Evolutionary conservation across 2,329 filamentous ascomycete species (phyloP), one percentile per base, ranked within the genome.

Genomic region (Clarireedia paspali): DNA sequence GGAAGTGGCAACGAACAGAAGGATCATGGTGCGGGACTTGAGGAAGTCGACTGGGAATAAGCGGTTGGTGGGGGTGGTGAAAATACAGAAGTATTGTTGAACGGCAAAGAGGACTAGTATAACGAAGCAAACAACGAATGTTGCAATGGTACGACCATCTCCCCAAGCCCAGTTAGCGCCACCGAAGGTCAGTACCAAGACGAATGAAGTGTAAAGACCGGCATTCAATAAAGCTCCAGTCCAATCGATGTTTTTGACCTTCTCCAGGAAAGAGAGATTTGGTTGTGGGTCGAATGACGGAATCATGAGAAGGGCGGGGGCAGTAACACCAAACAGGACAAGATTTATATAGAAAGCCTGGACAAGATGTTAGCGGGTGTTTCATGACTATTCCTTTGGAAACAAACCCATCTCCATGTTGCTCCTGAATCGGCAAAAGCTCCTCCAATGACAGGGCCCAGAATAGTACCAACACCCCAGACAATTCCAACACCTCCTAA

Each of bases 51-150:
- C 40, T 1, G 64, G 64, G 36, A 65, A 62, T 3, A 64, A 47
- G 1, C 59, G 59, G 6, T 45, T 38, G 12, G 48, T 17, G 14
- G 49, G 30, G 3, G 63, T 66, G 1, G 63, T 65, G 50, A 65
- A 57, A 14, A 64, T 54, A 9, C 39, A 45, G 34, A 60, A 59
- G 4, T 50, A 67, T 62, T 65, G 59, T 26, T 57, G 52, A 15
- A 56, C 34, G 2, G 45, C 17, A 39, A 47, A 60, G 12, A 49
- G 6, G 24, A 60, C 39, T n/a, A 62, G 57, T 24, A 63, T 57
- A 9, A 72, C 74, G 36, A 73, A 66, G 4, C 72, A 74, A 63
- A 77, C 70, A 63, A 78, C 75, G 56, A 74, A 65, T 9, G 59
- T 50, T 3, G 55, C 57, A 26, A 66, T 66, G 4, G 62, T 54